phyloP scores from a whole-genome alignment of 2,329 filamentous ascomycete species.

The Lasiodiplodia sp. region DNA sequence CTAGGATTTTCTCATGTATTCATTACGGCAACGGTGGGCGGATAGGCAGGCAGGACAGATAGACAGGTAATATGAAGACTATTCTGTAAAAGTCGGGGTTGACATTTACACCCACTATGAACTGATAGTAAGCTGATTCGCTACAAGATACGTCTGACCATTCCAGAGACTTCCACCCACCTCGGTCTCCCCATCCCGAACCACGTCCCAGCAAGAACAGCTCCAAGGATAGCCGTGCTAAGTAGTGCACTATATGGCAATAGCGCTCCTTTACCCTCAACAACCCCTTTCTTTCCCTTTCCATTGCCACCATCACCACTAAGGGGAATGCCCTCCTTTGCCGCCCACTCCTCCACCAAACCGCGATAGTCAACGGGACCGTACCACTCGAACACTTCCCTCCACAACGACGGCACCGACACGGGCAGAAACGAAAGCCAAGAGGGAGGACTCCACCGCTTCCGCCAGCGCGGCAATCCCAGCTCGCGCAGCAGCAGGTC shows the following conservation, averaged over 20 bases:
- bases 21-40: neutral
- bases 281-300: neutral
- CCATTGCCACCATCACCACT: neutral
- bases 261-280: too few relatives aligned
- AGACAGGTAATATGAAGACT: neutral
- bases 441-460: neutral
- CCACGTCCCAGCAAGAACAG: neutral
- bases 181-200: neutral
- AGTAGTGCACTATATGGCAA: neutral
- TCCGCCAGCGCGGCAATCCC: slow-evolving; percentile 34
- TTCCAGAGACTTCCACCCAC: neutral
- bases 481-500: slow-evolving; percentile 22
- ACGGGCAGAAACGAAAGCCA: neutral
- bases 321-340: neutral
- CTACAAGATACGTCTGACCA: too few relatives aligned
- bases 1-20: neutral
- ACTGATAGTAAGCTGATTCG: too few relatives aligned
- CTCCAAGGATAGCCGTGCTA: neutral
- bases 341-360: slow-evolving; percentile 37
- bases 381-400: slow-evolving; percentile 38
- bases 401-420: slow-evolving; percentile 34
- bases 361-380: slow-evolving; percentile 38
- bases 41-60: neutral
- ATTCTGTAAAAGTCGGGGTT: too few relatives aligned
- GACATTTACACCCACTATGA: too few relatives aligned